Evolutionary conservation across 257 asterid genomes (phyloP).

Genomic region (Fraxinus americana): DNA sequence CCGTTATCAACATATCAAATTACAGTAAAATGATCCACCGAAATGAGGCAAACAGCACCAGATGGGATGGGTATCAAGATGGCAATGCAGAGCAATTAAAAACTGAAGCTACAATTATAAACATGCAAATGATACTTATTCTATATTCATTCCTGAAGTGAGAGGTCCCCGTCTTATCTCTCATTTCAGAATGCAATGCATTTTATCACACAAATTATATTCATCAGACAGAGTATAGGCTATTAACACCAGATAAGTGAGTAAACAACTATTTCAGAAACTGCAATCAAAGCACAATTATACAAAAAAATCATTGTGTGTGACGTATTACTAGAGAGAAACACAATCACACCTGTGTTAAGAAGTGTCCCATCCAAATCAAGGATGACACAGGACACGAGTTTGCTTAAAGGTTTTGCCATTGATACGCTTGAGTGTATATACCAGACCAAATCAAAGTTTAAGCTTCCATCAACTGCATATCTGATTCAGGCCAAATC

Average conservation of each 20-base stretch:
- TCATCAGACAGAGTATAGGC: background rate
- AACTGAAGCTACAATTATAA: background rate
- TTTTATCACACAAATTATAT: background rate
- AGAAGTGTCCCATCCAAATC: slow-evolving; percentile 96
- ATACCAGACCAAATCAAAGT: slow-evolving; percentile 6
- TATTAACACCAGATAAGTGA: slow-evolving; percentile 13
- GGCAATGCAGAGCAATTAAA: slow-evolving; percentile 2
- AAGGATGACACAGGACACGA: slow-evolving; percentile 38
- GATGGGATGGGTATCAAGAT: background rate
- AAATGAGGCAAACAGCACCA: background rate
- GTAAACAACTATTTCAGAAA: slow-evolving; percentile 15
- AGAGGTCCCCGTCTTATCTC: background rate
- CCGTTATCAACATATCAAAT: background rate
- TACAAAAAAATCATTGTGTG: background rate
- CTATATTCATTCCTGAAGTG: slow-evolving; percentile 12
- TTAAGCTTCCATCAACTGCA: slow-evolving; percentile 26
- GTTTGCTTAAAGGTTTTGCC: too few species aligned
- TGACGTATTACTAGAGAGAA: background rate
- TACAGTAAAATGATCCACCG: background rate
- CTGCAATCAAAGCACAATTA: background rate
- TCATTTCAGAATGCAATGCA: background rate
- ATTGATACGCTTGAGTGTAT: slow-evolving; percentile 24
- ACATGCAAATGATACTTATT: background rate
- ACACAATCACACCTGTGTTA: slow-evolving; percentile 65
- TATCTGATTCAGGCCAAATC: background rate